A percentile compares a stretch with the other conserved stretches of the same genome.
These are phyloP conservation scores for Starmerella potacharoeniae DNA, from an alignment of 805 yeast species.

Conservation along the genomic window DNA sequence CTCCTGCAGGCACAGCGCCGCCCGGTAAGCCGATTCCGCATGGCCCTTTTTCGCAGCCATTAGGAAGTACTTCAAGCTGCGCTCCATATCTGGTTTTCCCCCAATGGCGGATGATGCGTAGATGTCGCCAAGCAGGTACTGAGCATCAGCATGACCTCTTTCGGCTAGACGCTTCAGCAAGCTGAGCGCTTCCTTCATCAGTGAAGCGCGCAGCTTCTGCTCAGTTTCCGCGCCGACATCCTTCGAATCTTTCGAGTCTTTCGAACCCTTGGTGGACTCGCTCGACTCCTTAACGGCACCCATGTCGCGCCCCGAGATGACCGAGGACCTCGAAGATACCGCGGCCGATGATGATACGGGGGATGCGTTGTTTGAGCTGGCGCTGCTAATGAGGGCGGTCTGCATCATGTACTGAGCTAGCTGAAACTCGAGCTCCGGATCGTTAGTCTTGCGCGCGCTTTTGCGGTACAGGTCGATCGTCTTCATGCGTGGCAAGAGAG, in stretches of 20 bases:
- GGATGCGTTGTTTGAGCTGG: background rate
- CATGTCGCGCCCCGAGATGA: background rate
- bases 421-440: slow-evolving; percentile 76
- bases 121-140: slow-evolving; percentile 84
- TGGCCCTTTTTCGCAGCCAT: slow-evolving; percentile 92
- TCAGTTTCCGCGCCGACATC: background rate
- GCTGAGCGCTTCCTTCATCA: slow-evolving; percentile 64
- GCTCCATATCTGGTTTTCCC: slow-evolving; percentile 66
- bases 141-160: slow-evolving; percentile 80
- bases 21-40: slow-evolving; percentile 79
- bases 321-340: background rate
- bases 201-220: slow-evolving; percentile 29
- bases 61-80: slow-evolving; percentile 66
- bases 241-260: background rate
- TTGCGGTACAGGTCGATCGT: slow-evolving; percentile 79
- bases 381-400: slow-evolving; percentile 46
- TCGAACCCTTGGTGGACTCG: background rate
- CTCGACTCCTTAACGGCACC: background rate
- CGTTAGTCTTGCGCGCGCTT: slow-evolving; percentile 74
- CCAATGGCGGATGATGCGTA: slow-evolving; percentile 65
- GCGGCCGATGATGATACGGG: background rate
- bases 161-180: slow-evolving; percentile 63
- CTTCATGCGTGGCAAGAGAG: slow-evolving; percentile 58
- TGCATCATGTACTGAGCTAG: slow-evolving; percentile 85
- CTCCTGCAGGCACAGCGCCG: slow-evolving; percentile 84